Conservation (phyloP, 208 protist species). For the Acanthamoeba royreba region DNA sequence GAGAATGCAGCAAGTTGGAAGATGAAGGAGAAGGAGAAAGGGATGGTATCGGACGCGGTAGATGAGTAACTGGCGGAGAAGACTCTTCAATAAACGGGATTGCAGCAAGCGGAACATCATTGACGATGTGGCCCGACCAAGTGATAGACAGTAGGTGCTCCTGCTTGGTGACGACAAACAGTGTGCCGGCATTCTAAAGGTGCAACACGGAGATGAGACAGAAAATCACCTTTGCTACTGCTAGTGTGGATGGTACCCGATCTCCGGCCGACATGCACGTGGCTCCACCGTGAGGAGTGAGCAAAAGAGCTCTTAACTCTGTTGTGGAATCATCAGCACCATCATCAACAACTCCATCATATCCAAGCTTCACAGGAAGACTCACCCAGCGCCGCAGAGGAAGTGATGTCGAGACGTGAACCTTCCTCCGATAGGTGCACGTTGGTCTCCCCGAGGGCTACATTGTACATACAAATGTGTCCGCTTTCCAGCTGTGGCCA, state of each 20-base stretch:
- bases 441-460: neutral
- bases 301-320: neutral
- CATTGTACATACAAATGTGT: neutral
- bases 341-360: neutral
- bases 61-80: neutral
- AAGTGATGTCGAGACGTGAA: neutral
- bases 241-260: neutral
- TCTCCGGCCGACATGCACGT: neutral
- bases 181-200: neutral
- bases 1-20: neutral
- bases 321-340: neutral
- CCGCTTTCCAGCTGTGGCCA: neutral
- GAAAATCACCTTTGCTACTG: neutral
- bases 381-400: neutral
- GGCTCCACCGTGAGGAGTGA: neutral
- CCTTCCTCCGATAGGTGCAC: neutral
- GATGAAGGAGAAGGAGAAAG: neutral
- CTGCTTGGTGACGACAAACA: neutral
- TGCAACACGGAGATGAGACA: neutral
- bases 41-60: neutral
- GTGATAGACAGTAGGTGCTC: neutral
- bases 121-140: neutral
- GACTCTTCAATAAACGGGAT: neutral
- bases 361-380: neutral
- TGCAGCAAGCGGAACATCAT: neutral